Evolutionary conservation across 352 stramenopile species (phyloP), one percentile per base, ranked within the genome.

Genomic region (Phytopythium ostracodes): DNA sequence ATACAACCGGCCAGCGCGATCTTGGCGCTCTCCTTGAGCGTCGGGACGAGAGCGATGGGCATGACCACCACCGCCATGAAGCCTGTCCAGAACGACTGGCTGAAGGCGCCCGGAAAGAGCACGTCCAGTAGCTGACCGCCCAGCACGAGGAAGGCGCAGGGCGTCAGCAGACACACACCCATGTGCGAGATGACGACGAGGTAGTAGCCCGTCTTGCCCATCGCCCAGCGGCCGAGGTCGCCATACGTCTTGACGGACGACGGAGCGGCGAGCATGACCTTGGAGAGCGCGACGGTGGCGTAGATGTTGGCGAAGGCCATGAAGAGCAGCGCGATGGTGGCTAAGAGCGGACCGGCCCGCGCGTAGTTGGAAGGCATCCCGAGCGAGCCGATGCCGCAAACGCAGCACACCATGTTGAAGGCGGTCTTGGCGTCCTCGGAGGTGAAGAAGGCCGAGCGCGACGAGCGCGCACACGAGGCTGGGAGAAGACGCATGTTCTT

Each of bases 361-460:
- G 77, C 64, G 27, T 75, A 88, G 60, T 87, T 88, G 18, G 69
- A 70, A 2, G 79, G 77, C 50, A 88, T 70, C 54, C 77, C 77
- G 54, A 88, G 74, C 53, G 79, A 84, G 15, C 79, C 79, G 55
- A 88, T 82, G 53, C 78, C 78, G 44, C 55, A 87, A 40, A 88
- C 75, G 33, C 72, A 81, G 64, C 78, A 88, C 46, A 85, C 70
- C 46, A 79, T 67, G 52, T 71, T 71, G 59, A 78, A 78, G n/a
- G 65, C 65, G 24, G 59, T 64, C 65, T 85, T 87, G 64, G 65
- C 62, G 57, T 65, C 75, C 44, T 84, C 75, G n/a, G 62, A 31
- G n/a, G 75, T 83, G 57, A 79, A 80, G 51, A 67, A 68, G 47
- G 65, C 54, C 58, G 62, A 69, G 38, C 38, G 38, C 38, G 14